Evolutionary conservation across 106 monocot genomes (phyloP).

Genomic region (Vanilla planifolia): DNA sequence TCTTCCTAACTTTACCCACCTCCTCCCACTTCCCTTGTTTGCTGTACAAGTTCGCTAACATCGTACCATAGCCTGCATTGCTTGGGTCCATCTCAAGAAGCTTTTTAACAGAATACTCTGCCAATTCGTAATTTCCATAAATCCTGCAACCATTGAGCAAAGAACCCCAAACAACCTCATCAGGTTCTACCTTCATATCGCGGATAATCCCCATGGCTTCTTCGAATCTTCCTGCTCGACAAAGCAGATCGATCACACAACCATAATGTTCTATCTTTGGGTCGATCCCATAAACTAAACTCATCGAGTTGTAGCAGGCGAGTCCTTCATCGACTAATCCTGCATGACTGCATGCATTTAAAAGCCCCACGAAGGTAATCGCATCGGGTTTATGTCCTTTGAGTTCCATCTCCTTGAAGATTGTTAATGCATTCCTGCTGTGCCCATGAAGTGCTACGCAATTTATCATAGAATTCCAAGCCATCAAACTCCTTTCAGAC

Average conservation of each 20-base stretch:
- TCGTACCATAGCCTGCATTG: conserved; percentile 51
- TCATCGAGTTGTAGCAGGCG: conserved; percentile 54
- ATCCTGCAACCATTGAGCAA: conserved; percentile 86
- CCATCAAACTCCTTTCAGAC: conserved; percentile 37
- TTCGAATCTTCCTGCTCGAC: conserved; percentile 67
- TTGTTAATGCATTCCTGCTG: conserved; percentile 31
- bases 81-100: conserved; percentile 61
- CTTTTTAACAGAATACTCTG: conserved; percentile 54
- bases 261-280: conserved; percentile 81
- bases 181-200: conserved; percentile 70
- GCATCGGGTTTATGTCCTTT: conserved; percentile 45
- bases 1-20: conserved; percentile 67
- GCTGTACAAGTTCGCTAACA: conserved; percentile 86
- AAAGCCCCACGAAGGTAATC: conserved; percentile 82
- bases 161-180: conserved; percentile 92
- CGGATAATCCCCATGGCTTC: conserved; percentile 62
- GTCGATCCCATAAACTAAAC: conserved; percentile 29
- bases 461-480: conserved; percentile 97
- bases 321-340: conserved; percentile 76
- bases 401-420: conserved; percentile 46
- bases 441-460: conserved; percentile 80
- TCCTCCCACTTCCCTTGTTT: conserved; percentile 79
- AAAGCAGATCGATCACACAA: conserved; percentile 77
- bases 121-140: conserved; percentile 48
- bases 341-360: conserved; percentile 86